Conservation (phyloP, 139 green algal genomes). For the Tetratostichococcus sp. region DNA sequence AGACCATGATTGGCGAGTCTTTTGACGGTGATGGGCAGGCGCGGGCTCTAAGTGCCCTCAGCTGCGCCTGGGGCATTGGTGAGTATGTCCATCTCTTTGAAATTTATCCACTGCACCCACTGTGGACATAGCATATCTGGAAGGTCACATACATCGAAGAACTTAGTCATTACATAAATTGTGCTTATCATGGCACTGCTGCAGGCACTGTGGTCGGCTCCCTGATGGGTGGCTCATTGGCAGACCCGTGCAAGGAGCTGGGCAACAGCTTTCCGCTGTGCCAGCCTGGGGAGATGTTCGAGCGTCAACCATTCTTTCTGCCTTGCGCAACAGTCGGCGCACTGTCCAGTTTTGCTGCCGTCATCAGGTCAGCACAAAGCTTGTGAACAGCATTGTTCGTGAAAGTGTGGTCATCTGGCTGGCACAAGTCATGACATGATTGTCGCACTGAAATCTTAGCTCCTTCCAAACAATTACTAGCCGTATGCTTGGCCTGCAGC, state of each 20-base stretch:
- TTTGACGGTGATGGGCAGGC: not conserved
- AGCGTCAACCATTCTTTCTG: not conserved
- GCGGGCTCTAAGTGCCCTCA: not conserved
- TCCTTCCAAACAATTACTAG: too few relatives aligned
- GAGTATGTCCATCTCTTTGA: not conserved
- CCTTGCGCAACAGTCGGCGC: not conserved
- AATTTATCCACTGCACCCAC: too few relatives aligned
- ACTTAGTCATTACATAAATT: too few relatives aligned
- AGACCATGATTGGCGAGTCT: not conserved
- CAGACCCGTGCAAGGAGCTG: not conserved
- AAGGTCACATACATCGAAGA: too few relatives aligned
- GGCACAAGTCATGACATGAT: too few relatives aligned
- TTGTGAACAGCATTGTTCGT: too few relatives aligned
- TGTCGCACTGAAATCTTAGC: too few relatives aligned
- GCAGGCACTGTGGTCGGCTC: not conserved
- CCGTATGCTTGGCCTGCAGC: not conserved
- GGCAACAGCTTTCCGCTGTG: not conserved
- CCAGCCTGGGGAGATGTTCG: not conserved
- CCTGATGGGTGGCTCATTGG: not conserved
- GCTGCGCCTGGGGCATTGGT: not conserved
- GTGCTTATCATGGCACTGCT: too few relatives aligned
- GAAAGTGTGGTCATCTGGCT: too few relatives aligned
- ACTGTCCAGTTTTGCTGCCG: not conserved
- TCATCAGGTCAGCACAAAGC: not conserved
- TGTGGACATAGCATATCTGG: too few relatives aligned